phyloP scores from a whole-genome alignment of 2,329 filamentous ascomycete species.

The Ceratocystis cubensis region DNA sequence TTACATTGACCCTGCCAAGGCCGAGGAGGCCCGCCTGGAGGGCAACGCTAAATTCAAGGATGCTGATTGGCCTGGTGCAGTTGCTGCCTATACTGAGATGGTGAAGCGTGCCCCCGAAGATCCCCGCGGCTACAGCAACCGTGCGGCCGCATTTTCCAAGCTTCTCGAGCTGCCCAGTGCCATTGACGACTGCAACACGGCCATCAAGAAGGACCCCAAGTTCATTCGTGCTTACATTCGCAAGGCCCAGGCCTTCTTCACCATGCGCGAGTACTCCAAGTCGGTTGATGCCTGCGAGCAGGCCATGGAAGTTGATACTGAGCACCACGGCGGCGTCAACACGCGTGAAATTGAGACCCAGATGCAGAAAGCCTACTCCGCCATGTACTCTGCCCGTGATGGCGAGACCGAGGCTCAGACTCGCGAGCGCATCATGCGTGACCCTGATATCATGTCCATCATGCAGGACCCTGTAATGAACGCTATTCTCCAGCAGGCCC shows the following conservation, averaged over 20 bases:
- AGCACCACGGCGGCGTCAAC: conserved; percentile 59
- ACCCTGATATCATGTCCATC: conserved; percentile 88
- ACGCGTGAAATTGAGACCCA: conserved; percentile 85
- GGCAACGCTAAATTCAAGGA: conserved; percentile 97
- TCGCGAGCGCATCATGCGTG: conserved; percentile 74
- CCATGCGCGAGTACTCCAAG: conserved; percentile 97
- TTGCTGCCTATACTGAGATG: conserved; percentile 93
- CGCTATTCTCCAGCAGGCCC: conserved; percentile 90
- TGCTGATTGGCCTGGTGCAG: conserved; percentile 84
- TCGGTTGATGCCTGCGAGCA: conserved; percentile 81
- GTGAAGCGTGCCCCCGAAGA: conserved; percentile 89
- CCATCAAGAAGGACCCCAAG: conserved; percentile 78
- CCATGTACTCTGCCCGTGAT: conserved; percentile 81
- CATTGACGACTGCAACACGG: conserved; percentile 79
- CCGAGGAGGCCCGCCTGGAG: conserved; percentile 86
- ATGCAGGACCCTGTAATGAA: conserved; percentile 97
- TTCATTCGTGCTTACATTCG: conserved; percentile 95
- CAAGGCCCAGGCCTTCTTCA: conserved; percentile 88
- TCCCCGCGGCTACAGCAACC: conserved; percentile 90
- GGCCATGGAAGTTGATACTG: conserved; percentile 63
- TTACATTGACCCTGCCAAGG: conserved; percentile 82
- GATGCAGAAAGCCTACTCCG: conserved; percentile 79
- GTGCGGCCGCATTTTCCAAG: conserved; percentile 92
- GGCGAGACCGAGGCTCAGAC: conserved; percentile 96
- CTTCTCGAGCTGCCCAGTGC: conserved; percentile 90